Evolutionary conservation across 2,329 filamentous ascomycete genomes (phyloP), one percentile per base, ranked within the genome.

Genomic region (Pseudocercospora musae): DNA sequence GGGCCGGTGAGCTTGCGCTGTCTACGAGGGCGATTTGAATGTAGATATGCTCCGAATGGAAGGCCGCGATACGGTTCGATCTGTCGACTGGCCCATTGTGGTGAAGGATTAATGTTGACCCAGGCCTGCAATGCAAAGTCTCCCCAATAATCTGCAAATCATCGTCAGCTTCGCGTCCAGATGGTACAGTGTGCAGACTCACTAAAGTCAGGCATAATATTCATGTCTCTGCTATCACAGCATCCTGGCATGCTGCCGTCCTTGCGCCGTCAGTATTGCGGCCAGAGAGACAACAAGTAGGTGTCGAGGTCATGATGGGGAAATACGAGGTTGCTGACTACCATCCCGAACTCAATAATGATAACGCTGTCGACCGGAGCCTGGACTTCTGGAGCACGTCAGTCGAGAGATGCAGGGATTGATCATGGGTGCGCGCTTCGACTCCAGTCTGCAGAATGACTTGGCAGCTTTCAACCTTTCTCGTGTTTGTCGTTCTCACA

Each of bases 11-110:
- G 59, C 1, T 68, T 57, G 23, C 72, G 60, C 50, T 65, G 67
- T 57, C 73, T 67, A 29, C 69, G 59, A 6, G 71, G 71, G 18
- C 69, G 68, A 9, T 61, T 46, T 8, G 65, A 57, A 29, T 72
- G 71, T n/a, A 74, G 57, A 54, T 72, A 72, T 48, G 69, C 59
- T 9, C 72, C 72, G 57, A 74, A 74, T 2, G 73, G 73, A 9
- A 74, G 67, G 21, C 73, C 73, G 29, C 68, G 68, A 59, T 68
- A 71, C 21, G 69, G 70, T 53, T 72, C 72, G 27, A 70, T 66
- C n/a, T 72, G 63, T 49, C 65, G 62, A 42, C 72, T 71, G 4
- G 72, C 72, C 72, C 71, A 74, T n/a, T 71, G 68, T 21, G 68
- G 66, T 29, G 72, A 74, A 10, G 72, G 71, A 48, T 65, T 73